Evolutionary conservation across 2,329 filamentous ascomycete species (phyloP).

Genomic region (Pseudogymnoascus sp.): DNA sequence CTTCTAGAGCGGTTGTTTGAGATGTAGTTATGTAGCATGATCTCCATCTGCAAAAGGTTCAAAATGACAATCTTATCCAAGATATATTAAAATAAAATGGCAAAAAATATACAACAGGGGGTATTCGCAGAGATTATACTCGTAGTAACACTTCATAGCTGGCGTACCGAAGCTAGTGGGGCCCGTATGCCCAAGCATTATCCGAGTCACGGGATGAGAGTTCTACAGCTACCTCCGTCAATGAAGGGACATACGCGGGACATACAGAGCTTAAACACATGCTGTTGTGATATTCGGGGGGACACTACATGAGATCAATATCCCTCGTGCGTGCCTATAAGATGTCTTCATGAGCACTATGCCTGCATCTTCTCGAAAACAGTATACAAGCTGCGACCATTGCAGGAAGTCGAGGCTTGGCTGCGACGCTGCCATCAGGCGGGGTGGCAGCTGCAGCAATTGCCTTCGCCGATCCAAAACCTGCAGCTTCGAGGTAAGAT

Average conservation of each 20-base stretch:
- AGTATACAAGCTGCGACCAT: background rate
- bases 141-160: too few species aligned
- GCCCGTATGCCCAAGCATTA: background rate
- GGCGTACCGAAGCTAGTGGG: too few species aligned
- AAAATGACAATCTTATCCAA: too few species aligned
- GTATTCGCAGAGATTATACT: too few species aligned
- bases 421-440: background rate
- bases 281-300: background rate
- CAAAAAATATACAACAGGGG: too few species aligned
- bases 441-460: background rate
- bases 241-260: background rate
- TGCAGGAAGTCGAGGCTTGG: background rate
- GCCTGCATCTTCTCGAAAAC: background rate
- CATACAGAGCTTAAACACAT: background rate
- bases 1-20: too few species aligned
- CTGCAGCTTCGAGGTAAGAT: background rate
- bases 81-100: too few species aligned
- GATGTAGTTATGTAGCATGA: too few species aligned
- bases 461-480: background rate
- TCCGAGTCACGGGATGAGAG: background rate
- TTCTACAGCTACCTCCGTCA: background rate
- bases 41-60: too few species aligned
- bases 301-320: background rate
- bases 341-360: background rate
- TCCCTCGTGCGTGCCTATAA: background rate